Percentiles rank a stretch among this genome's conserved stretches.
These are phyloP conservation scores for Chaetomium tenue DNA, from an alignment of 495 filamentous ascomycete species.

Conservation along the genomic window DNA sequence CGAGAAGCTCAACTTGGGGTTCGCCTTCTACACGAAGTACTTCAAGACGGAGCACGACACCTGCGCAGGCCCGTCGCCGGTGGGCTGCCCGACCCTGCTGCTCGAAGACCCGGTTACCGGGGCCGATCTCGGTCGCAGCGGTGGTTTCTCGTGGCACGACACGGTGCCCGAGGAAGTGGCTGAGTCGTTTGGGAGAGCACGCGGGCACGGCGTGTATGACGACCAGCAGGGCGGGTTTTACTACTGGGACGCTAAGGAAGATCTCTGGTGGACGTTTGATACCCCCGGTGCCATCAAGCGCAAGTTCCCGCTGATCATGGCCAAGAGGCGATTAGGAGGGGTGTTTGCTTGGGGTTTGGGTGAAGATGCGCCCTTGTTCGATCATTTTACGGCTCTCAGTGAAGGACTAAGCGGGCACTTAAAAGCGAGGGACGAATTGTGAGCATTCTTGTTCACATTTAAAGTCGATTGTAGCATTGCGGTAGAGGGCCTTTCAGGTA, in stretches of 20 bases:
- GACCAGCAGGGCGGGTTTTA: constrained; percentile 62
- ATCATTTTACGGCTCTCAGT: constrained; percentile 60
- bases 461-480: background rate
- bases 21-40: constrained; percentile 74
- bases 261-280: constrained; percentile 76
- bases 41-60: constrained; percentile 58
- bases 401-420: constrained; percentile 27
- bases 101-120: constrained; percentile 67
- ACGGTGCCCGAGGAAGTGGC: constrained; percentile 47
- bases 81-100: constrained; percentile 61
- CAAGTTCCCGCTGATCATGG: constrained; percentile 63
- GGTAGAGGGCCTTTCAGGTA: background rate
- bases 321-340: constrained; percentile 59
- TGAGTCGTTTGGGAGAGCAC: constrained; percentile 52
- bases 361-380: constrained; percentile 61
- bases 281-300: constrained; percentile 58
- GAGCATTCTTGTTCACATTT: background rate
- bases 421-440: constrained; percentile 31
- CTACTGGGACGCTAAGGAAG: constrained; percentile 59
- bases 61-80: constrained; percentile 46
- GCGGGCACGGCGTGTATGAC: constrained; percentile 56
- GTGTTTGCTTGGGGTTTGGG: constrained; percentile 74
- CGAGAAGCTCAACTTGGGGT: constrained; percentile 65
- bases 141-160: constrained; percentile 61
- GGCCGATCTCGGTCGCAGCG: constrained; percentile 60